These are phyloP conservation scores for Aspergillus wentii DNA, from an alignment of 495 filamentous ascomycete species.

Conservation along the genomic window DNA sequence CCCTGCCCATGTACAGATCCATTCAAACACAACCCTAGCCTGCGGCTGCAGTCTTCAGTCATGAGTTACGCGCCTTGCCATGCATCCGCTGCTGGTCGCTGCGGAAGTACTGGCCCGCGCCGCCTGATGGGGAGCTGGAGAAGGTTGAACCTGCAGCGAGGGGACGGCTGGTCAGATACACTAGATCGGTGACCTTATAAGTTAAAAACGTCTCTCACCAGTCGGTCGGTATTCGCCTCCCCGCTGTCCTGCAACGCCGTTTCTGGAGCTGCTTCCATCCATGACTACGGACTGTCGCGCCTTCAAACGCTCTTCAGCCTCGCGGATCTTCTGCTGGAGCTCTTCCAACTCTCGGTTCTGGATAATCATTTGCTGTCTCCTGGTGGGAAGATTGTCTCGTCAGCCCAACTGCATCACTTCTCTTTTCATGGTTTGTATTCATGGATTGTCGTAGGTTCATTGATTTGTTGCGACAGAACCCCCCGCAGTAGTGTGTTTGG, in stretches of 20 bases:
- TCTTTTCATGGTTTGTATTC: no score
- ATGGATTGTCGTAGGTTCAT: no score
- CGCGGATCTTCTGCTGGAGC: constrained; percentile 76
- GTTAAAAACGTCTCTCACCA: constrained; percentile 13
- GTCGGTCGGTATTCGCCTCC: constrained; percentile 15
- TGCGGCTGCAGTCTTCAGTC: constrained; percentile 6
- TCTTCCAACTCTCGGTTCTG: constrained; percentile 78
- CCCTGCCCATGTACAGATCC: no score
- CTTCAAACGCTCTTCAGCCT: constrained; percentile 79
- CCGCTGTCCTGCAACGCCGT: constrained; percentile 4
- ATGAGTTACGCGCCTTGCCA: constrained; percentile 11
- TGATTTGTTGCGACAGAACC: no score
- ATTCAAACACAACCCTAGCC: constrained; percentile 10
- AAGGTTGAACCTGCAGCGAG: constrained; percentile 12
- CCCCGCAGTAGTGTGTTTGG: no score
- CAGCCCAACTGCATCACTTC: no score
- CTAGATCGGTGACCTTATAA: no score
- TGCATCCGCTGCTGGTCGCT: constrained; percentile 17
- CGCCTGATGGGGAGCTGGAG: constrained; percentile 17
- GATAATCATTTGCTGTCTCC: constrained; percentile 66
- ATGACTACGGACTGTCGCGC: constrained; percentile 23
- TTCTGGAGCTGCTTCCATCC: constrained; percentile 3
- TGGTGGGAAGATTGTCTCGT: no score
- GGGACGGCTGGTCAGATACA: constrained; percentile 8
- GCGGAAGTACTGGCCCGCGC: constrained; percentile 16